phyloP scores from a whole-genome alignment of 768 basidiomycete species.

The Leccinum boreale region DNA sequence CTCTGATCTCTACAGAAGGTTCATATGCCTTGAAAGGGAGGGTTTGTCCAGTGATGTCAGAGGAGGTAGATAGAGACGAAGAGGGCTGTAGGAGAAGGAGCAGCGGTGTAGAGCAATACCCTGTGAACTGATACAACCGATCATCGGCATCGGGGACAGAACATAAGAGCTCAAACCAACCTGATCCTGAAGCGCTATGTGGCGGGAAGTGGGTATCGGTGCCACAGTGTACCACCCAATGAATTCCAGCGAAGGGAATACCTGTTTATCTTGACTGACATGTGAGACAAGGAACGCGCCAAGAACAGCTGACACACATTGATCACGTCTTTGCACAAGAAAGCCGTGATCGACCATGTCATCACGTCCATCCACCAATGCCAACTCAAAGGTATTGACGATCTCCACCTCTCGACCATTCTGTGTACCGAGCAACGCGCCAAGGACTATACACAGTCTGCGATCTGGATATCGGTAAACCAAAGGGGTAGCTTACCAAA shows the following conservation, averaged over 20 bases:
- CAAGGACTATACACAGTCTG: constrained; percentile 60
- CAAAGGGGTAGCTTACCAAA: constrained; percentile 49
- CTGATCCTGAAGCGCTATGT: constrained; percentile 85
- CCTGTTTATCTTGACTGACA: constrained; percentile 78
- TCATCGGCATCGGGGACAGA: neutral
- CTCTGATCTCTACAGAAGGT: constrained; percentile 81
- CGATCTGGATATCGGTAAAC: neutral
- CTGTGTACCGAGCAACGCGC: constrained; percentile 91
- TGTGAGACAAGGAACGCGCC: constrained; percentile 2
- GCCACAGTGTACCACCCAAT: constrained; percentile 98
- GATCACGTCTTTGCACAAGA: constrained; percentile 77
- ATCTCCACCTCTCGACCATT: constrained; percentile 95
- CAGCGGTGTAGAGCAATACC: constrained; percentile 85
- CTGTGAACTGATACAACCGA: constrained; percentile 58
- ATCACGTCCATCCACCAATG: constrained; percentile 50
- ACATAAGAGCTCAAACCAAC: constrained; percentile 34
- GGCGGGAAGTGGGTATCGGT: constrained; percentile 62
- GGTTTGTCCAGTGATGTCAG: constrained; percentile 61
- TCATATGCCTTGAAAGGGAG: constrained; percentile 95
- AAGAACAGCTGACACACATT: constrained; percentile 53
- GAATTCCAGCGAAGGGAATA: constrained; percentile 95
- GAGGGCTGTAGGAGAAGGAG: constrained; percentile 73
- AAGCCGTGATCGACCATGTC: constrained; percentile 77
- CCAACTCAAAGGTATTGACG: constrained; percentile 93
- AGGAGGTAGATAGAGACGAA: constrained; percentile 39